Base-by-base conservation (phyloP, 192 early-diverging fungal species). In the Coemansia sp. region DNA sequence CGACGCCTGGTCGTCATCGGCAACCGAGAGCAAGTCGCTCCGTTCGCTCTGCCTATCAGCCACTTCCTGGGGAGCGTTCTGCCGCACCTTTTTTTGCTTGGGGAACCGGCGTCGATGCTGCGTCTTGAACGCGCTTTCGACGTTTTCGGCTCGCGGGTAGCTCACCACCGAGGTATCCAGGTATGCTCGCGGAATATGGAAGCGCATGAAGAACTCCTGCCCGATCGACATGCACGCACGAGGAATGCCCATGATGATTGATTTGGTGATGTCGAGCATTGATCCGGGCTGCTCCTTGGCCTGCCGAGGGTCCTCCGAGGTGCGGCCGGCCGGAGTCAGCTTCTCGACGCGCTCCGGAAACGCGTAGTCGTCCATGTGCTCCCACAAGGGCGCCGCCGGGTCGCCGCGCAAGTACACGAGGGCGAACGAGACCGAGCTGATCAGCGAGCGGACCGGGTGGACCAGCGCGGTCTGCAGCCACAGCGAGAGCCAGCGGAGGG, bases 301-400 rank as follows among this genome's bases (percentile, higher is more conserved):
- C 49, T 51, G 9, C 11, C 36, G 52, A 2, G 60, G 65, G 14
- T 68, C 64, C 18, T 30, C 4, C 2, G 55, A 14, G 7, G 60
- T 41, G 5, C 71, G 59, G 17, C 71, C 71, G 0, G 71, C 71
- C 0, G 71, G 71, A 11, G 43, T 38, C 10, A 58, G 37, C 12
- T 36, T 41, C 4, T 58, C 56, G 1, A 74, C 65, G 16, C 71
- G 64, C 30, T 76, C 66, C 1, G 73, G 73, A 31, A 76, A 76
- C 18, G 73, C 73, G 11, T 76, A 76, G 58, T 69, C 66, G 47
- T 76, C 67, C 41, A 76, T 76, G 16, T 56, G 53, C 5, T 43
- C 59, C 73, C 66, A 70, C 37, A 76, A 62, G 3, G 62, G 62
- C 0, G 49, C 67, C 0, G 73, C 62, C 0, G 73, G 73, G 55